These are phyloP conservation scores for Diplodia seriata DNA, from an alignment of 2,329 filamentous ascomycete genomes.

Conservation along the genomic window DNA sequence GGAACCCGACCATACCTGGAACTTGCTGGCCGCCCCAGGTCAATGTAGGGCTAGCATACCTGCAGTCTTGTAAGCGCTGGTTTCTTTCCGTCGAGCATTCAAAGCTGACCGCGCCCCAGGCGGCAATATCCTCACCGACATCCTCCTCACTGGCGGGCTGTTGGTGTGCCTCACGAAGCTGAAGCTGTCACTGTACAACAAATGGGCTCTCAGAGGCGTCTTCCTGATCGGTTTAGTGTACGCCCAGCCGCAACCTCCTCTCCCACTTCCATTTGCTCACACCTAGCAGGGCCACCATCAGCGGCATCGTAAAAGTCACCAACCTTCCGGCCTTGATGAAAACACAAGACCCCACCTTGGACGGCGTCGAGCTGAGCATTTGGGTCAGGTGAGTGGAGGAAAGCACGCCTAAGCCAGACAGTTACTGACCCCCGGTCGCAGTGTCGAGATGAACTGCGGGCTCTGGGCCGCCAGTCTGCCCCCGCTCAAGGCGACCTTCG, in stretches of 20 bases:
- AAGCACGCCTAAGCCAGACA: no score
- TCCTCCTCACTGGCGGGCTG: conserved; percentile 41
- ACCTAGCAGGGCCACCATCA: conserved; percentile 37
- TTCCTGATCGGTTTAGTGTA: conserved; percentile 41
- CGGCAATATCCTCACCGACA: conserved; percentile 41
- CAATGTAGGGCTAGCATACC: conserved; percentile 33
- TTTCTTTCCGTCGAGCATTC: no score
- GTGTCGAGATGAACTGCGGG: conserved; percentile 24
- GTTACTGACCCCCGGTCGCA: neutral
- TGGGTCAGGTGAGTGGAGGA: conserved; percentile 33
- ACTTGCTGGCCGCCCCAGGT: conserved; percentile 37
- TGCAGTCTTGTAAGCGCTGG: neutral
- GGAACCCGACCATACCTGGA: conserved; percentile 37
- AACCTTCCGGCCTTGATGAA: conserved; percentile 39
- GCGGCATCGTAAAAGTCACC: conserved; percentile 41
- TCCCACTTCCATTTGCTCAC: conserved; percentile 4
- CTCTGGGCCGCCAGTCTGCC: conserved; percentile 10
- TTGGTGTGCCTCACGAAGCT: conserved; percentile 40
- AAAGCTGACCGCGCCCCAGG: neutral
- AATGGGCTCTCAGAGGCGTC: conserved; percentile 41
- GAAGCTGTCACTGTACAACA: conserved; percentile 39
- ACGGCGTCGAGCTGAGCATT: conserved; percentile 39
- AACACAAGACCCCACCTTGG: conserved; percentile 40
- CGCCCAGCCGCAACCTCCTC: conserved; percentile 7
- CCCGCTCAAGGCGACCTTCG: conserved; percentile 8